Percentiles rank a stretch among this genome's conserved stretches.
These are phyloP conservation scores for Neonectria ditissima DNA, from an alignment of 2,329 filamentous ascomycete species.

Conservation along the genomic window DNA sequence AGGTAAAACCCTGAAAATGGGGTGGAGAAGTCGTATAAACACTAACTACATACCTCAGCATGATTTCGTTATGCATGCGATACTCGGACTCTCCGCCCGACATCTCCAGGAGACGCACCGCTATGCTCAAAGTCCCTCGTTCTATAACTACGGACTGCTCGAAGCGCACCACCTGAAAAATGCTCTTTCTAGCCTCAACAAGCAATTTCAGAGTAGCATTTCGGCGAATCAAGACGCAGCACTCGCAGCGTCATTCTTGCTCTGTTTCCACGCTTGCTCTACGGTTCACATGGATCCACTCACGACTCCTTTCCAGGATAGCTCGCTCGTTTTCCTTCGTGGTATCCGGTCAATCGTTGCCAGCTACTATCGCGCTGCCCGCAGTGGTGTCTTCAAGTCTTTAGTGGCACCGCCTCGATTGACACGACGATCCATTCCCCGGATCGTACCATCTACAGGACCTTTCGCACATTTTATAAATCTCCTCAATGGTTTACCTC, in stretches of 20 bases:
- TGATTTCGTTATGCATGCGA: slow-evolving; percentile 14
- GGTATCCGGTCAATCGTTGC: slow-evolving; percentile 14
- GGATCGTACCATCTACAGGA: slow-evolving; percentile 13
- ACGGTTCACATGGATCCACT: slow-evolving; percentile 14
- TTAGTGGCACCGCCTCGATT: slow-evolving; percentile 12
- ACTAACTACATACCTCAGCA: slow-evolving; percentile 12
- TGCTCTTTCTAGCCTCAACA: slow-evolving; percentile 14
- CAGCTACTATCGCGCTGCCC: slow-evolving; percentile 10
- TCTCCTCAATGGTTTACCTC: slow-evolving; percentile 14
- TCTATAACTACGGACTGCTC: slow-evolving; percentile 10
- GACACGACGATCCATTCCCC: slow-evolving; percentile 12
- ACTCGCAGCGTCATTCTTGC: slow-evolving; percentile 14
- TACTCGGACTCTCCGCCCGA: slow-evolving; percentile 13
- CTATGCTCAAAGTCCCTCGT: slow-evolving; percentile 15
- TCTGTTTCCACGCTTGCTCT: slow-evolving; percentile 14
- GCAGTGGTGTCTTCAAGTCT: slow-evolving; percentile 11
- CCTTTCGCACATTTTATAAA: slow-evolving; percentile 12
- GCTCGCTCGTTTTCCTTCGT: slow-evolving; percentile 12
- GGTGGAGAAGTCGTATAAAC: slow-evolving; percentile 12
- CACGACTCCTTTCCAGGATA: slow-evolving; percentile 15
- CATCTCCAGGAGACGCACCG: slow-evolving; percentile 13
- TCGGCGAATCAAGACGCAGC: slow-evolving; percentile 11
- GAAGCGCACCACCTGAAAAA: slow-evolving; percentile 14
- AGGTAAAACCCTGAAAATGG: slow-evolving; percentile 13
- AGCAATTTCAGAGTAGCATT: slow-evolving; percentile 14